Base-by-base conservation (phyloP, 495 filamentous ascomycete genomes). In the Penicillium lagena region DNA sequence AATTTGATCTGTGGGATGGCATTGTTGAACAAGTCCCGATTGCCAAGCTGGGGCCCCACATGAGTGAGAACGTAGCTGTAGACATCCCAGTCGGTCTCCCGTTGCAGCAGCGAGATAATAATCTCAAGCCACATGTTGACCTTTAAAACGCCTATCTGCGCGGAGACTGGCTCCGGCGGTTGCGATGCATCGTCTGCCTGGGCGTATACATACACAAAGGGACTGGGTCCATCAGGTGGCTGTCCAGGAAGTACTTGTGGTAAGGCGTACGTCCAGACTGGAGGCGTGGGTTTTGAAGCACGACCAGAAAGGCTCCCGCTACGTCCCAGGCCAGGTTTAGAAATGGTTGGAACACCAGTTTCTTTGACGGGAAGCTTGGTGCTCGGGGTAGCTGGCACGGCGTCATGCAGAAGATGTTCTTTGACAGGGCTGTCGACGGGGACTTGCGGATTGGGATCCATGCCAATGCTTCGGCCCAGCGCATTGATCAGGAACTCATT, bases 41-140 rank as follows among this genome's bases (percentile, higher is more conserved):
- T 97, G 55, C 83, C 82, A 30, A 99, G 75, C 55, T 96, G 91
- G 17, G 85, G 83, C 10, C 86, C 83, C n/a, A 96, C 67, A 59
- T 96, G 87, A 10, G 86, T 84, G 10, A 97, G 73, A 28, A 93
- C 77, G 59, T 89, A 96, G 65, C 86, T 90, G 72, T 95, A 95
- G 1, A 95, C 68, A 62, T 97, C 90, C 94, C 94, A 99, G 40
- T 96, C 86, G 28, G 79, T 79, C 37, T 84, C 86, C 34, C 85
- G 71, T 51, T 87, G 81, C 29, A 99, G 67, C 13, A 95, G 66
- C 2, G 75, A 76, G 32, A 90, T 78, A 32, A 95, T 64, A 8
- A 78, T 69, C 40, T 93, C 85, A 12, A 96, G 71, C 85, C 89
- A 96, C 38, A 81, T 63, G 12, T 75, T 75, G 22, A 89, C 77